Percentiles rank a stretch among this genome's conserved stretches.
These are phyloP conservation scores for Vanderwaltozyma polyspora DNA, from an alignment of 805 yeast genomes.

Conservation along the genomic window DNA sequence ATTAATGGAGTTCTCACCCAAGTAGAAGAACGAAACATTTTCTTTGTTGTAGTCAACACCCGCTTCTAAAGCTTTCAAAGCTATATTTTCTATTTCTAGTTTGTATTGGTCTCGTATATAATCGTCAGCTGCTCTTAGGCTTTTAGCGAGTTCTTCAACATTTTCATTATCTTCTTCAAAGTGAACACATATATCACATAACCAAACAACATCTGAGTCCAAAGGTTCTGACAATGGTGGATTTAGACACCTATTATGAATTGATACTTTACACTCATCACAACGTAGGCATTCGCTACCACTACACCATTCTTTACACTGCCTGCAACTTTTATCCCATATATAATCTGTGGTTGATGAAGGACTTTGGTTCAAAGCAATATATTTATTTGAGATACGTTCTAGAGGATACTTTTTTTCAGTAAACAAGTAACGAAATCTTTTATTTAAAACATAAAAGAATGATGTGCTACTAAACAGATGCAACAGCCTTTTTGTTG, in stretches of 20 bases:
- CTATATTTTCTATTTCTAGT: constrained; percentile 8
- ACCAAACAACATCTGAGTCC: constrained; percentile 81
- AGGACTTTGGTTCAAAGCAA: constrained; percentile 1
- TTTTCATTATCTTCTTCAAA: constrained; percentile 34
- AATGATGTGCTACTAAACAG: constrained; percentile 48
- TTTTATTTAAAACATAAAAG: constrained; percentile 48
- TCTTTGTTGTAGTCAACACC: constrained; percentile 5
- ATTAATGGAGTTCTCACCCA: constrained; percentile 16
- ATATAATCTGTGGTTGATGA: constrained; percentile 1
- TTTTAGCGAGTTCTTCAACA: constrained; percentile 1
- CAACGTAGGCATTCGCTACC: constrained; percentile 67
- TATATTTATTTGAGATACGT: constrained; percentile 16
- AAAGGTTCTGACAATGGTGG: constrained; percentile 77
- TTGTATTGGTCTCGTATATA: constrained; percentile 3
- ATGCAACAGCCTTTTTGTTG: constrained; percentile 47
- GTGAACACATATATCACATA: constrained; percentile 68
- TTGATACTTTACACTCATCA: constrained; percentile 56
- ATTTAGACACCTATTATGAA: constrained; percentile 74
- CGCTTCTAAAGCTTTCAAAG: constrained; percentile 8
- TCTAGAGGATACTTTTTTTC: constrained; percentile 36
- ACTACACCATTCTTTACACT: constrained; percentile 80
- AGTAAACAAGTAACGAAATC: constrained; percentile 64
- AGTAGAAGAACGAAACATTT: constrained; percentile 23
- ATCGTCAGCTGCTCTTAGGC: constrained; percentile 5
- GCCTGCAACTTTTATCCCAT: constrained; percentile 40